Base-by-base conservation (phyloP, 2,329 filamentous ascomycete species). In the Aspergillus glaucus region DNA sequence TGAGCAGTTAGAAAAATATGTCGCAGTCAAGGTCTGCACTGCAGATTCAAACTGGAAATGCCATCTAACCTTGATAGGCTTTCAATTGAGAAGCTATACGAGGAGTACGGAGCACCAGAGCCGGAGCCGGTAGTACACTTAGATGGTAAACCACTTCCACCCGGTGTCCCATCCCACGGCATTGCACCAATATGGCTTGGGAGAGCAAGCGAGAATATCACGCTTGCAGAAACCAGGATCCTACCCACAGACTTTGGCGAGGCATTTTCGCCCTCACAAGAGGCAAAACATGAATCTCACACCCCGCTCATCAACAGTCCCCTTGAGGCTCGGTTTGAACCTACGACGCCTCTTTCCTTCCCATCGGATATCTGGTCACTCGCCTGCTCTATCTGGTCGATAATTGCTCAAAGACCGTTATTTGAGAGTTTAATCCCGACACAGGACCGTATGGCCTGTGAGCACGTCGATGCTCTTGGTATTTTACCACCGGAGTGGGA, bases 341-440 rank as follows among this genome's bases (percentile, higher is more conserved):
- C 64, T 24, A 50, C 48, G 12, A 62, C 39, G 2, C 60, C 69
- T 12, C 59, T 72, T 6, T 62, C 63, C 1, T 67, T 65, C 36
- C 21, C 59, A 19, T 65, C 67, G 1, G 69, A 73, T 36, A 69
- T 72, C 14, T 73, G 68, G 70, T 68, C 63, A n/a, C 62, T 73
- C 3, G 63, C 60, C 0, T 72, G 65, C 46, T 47, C 61, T 0
- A 68, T 73, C 24, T 74, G 63, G 56, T 52, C 50, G 30, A 59
- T 73, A 10, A 55, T 74, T 9, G 63, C 56, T 5, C 54, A 62
- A n/a, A 53, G 53, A 37, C 48, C 62, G 15, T 52, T 68, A 28
- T 63, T 68, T 34, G 62, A 61, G 48, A 59, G 54, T 2, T 57
- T 60, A 21, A 48, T 66, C 9, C 52, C 58, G 3, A 57, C 55